phyloP scores from a whole-genome alignment of 176 grass and related monocot genomes.

The Musa troglodytarum region DNA sequence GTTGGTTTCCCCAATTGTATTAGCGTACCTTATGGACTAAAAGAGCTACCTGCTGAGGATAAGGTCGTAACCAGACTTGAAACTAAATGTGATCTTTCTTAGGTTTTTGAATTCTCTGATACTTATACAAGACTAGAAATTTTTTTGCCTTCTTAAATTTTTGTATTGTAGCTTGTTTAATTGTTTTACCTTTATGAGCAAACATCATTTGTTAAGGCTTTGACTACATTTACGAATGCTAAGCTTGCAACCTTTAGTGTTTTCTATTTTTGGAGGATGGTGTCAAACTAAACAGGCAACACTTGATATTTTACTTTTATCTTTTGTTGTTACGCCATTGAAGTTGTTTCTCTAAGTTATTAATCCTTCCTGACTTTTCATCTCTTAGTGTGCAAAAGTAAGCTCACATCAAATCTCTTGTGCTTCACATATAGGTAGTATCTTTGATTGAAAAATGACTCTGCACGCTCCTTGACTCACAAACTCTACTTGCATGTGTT shows the following conservation, averaged over 20 bases:
- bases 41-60: slow-evolving; percentile 38
- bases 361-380: background rate
- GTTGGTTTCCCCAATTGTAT: slow-evolving; percentile 82
- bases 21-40: slow-evolving; percentile 77
- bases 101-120: slow-evolving; percentile 7
- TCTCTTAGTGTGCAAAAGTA: background rate
- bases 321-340: no score
- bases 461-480: background rate
- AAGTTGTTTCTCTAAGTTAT: no score
- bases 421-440: background rate
- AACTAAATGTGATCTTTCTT: slow-evolving; percentile 16
- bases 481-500: background rate
- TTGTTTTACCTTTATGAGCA: background rate
- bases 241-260: no score
- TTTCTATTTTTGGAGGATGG: no score
- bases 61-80: slow-evolving; percentile 40
- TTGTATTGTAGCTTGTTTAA: background rate
- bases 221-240: no score
- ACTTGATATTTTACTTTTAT: no score
- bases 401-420: background rate
- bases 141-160: background rate
- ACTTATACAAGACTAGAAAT: background rate
- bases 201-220: no score
- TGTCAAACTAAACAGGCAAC: no score
- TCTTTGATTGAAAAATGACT: background rate